These are phyloP conservation scores for Hanseniaspora gamundiae DNA, from an alignment of 1,139 yeast species.

Conservation along the genomic window DNA sequence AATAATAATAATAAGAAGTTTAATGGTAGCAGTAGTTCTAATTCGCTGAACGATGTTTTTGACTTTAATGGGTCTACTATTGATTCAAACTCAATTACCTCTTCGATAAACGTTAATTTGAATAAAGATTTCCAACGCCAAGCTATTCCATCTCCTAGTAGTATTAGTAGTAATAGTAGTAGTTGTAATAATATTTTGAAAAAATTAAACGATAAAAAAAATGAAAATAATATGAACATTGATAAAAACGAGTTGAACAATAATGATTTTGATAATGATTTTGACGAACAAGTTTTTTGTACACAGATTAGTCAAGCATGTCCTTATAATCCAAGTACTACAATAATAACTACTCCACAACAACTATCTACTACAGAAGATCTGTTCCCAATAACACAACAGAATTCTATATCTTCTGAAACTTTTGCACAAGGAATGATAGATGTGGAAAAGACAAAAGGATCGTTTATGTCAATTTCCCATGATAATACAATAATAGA, in stretches of 20 bases:
- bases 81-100: no score
- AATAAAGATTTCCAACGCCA: background rate
- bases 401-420: background rate
- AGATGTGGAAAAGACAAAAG: background rate
- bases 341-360: no score
- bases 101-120: no score
- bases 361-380: background rate
- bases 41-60: background rate
- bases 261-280: constrained; percentile 1
- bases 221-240: no score
- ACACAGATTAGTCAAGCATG: constrained; percentile 4
- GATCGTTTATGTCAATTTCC: no score
- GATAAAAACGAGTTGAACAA: no score
- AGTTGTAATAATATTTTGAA: background rate
- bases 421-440: background rate
- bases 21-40: background rate
- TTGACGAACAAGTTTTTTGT: constrained; percentile 5
- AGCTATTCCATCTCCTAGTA: background rate
- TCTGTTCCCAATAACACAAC: no score
- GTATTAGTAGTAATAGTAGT: background rate
- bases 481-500: background rate
- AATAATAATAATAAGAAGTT: background rate
- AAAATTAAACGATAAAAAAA: no score
- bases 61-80: background rate
- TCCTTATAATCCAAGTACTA: constrained; percentile 5